Conservation (phyloP, 306 rosid species). For the Ormosia semicastrata region DNA sequence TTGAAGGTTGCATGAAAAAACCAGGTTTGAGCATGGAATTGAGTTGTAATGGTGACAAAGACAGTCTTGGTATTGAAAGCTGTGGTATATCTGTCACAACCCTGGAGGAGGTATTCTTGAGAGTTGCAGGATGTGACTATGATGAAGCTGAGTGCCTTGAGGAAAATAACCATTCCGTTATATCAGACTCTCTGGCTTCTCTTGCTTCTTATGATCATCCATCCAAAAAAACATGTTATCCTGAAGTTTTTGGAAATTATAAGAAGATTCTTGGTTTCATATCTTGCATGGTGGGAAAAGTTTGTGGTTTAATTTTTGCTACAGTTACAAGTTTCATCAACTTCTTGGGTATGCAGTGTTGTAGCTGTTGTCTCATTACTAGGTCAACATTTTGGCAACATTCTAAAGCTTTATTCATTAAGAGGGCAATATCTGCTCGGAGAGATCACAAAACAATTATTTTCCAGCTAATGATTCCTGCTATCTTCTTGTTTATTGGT, state of each 20-base stretch:
- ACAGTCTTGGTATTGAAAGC: conserved; percentile 80
- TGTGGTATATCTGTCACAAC: conserved; percentile 97
- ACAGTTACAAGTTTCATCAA: conserved; percentile 52
- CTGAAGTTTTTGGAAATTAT: conserved; percentile 52
- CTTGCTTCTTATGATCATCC: conserved; percentile 45
- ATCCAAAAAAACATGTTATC: conserved; percentile 38
- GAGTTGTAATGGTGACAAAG: conserved; percentile 39
- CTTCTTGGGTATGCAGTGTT: conserved; percentile 58
- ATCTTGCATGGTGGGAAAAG: conserved; percentile 56
- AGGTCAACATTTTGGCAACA: conserved; percentile 89
- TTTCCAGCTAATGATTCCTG: conserved; percentile 94
- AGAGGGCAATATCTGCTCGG: conserved; percentile 89
- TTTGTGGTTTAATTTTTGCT: conserved; percentile 58
- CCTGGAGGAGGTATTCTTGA: conserved; percentile 93
- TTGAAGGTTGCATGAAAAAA: conserved; percentile 78
- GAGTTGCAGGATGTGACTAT: conserved; percentile 87
- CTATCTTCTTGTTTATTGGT: conserved; percentile 79
- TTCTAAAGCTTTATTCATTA: conserved; percentile 77
- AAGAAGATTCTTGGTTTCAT: conserved; percentile 55
- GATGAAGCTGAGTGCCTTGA: conserved; percentile 59
- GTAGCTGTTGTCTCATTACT: conserved; percentile 69
- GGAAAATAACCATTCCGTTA: conserved; percentile 31
- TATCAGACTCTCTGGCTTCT: conserved; percentile 47
- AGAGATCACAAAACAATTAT: conserved; percentile 86
- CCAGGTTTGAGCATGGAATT: conserved; percentile 41